Evolutionary conservation across 495 filamentous ascomycete genomes (phyloP).

Genomic region (Podospora pseudocomata): DNA sequence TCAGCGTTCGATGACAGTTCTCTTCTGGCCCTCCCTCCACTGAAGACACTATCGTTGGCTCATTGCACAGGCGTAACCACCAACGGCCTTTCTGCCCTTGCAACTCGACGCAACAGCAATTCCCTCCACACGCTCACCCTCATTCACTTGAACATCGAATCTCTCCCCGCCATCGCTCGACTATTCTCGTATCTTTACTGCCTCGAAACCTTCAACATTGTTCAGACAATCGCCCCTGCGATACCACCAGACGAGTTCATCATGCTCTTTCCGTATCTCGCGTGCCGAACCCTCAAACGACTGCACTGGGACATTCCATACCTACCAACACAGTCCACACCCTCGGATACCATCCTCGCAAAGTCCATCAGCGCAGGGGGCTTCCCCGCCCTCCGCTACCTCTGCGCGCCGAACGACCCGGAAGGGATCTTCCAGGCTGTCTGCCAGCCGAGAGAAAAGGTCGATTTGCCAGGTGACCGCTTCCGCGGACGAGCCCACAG

Average conservation of each 20-base stretch:
- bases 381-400: conserved; percentile 63
- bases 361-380: conserved; percentile 63
- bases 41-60: conserved; percentile 72
- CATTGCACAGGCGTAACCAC: conserved; percentile 75
- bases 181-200: conserved; percentile 63
- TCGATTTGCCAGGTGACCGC: conserved; percentile 37
- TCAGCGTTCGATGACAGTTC: conserved; percentile 69
- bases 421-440: conserved; percentile 68
- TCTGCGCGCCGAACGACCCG: conserved; percentile 72
- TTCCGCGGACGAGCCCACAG: conserved; percentile 22
- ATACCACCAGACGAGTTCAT: conserved; percentile 59
- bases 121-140: conserved; percentile 59
- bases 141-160: conserved; percentile 62
- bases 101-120: conserved; percentile 53
- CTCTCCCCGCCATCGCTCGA: conserved; percentile 67
- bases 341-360: conserved; percentile 68
- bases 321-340: conserved; percentile 37
- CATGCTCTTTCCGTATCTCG: conserved; percentile 64
- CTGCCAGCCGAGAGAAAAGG: conserved; percentile 53
- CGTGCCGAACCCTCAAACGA: conserved; percentile 60
- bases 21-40: conserved; percentile 63
- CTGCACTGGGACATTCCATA: conserved; percentile 80
- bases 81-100: conserved; percentile 69
- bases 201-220: conserved; percentile 64
- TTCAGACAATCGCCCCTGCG: conserved; percentile 61